These are phyloP conservation scores for Stemphylium vesicarium DNA, from an alignment of 2,329 filamentous ascomycete species.

Conservation along the genomic window DNA sequence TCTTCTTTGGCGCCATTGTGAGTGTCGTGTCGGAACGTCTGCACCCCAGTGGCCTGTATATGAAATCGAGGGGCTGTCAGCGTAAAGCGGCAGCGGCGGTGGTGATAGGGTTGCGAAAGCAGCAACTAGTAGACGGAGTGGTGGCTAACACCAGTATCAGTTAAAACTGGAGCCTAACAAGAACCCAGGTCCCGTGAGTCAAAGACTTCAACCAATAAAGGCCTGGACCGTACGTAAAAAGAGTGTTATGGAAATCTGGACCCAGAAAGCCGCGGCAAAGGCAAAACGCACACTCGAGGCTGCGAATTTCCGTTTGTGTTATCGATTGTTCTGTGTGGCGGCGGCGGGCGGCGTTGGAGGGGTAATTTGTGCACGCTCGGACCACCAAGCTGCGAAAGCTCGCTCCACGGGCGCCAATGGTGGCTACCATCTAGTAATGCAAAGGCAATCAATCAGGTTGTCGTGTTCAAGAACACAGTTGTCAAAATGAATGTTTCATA, in stretches of 20 bases:
- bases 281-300: constrained; percentile 29
- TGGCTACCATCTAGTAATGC: too few species aligned
- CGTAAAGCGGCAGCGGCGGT: background rate
- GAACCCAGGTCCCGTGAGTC: constrained; percentile 28
- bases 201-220: constrained; percentile 32
- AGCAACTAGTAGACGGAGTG: background rate
- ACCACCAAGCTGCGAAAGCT: background rate
- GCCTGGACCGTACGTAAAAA: constrained; percentile 29
- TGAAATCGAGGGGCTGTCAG: background rate
- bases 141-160: constrained; percentile 1
- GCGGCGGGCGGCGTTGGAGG: constrained; percentile 19
- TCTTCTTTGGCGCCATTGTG: constrained; percentile 93
- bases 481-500: constrained; percentile 6
- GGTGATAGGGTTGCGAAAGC: constrained; percentile 3
- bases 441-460: background rate
- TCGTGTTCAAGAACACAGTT: background rate
- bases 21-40: constrained; percentile 1
- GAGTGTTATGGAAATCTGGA: constrained; percentile 21
- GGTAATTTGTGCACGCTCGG: constrained; percentile 14
- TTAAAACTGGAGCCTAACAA: constrained; percentile 15
- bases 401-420: background rate
- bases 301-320: constrained; percentile 32
- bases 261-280: constrained; percentile 24
- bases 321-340: constrained; percentile 26
- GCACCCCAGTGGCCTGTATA: background rate